A percentile compares a stretch with the other conserved stretches of the same genome.
These are phyloP conservation scores for Punica granatum DNA, from an alignment of 345 rosid genomes.

Conservation along the genomic window DNA sequence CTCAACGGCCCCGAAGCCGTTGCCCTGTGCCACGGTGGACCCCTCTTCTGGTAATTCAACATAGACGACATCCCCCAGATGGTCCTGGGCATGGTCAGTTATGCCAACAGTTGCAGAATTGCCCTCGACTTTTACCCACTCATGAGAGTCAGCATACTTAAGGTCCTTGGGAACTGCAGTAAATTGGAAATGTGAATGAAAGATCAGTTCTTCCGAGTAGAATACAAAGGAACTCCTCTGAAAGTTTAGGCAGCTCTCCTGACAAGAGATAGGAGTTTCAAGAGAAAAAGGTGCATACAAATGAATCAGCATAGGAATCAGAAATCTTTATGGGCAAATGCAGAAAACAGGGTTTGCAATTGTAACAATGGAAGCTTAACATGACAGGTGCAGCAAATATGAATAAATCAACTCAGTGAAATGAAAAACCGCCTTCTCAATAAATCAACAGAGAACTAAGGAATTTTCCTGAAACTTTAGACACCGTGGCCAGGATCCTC, in stretches of 20 bases:
- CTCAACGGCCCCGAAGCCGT: constrained; percentile 89
- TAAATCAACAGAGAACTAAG: not conserved
- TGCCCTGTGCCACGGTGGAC: constrained; percentile 50
- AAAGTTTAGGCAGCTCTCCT: not conserved
- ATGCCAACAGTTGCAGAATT: constrained; percentile 75
- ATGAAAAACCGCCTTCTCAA: too few species aligned
- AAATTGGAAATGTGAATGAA: not conserved
- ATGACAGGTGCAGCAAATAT: too few species aligned
- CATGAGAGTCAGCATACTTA: constrained; percentile 82
- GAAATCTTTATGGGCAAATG: not conserved
- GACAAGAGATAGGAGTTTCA: not conserved
- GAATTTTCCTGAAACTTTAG: too few species aligned
- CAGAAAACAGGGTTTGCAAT: too few species aligned
- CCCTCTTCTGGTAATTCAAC: constrained; percentile 90
- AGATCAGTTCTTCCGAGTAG: not conserved
- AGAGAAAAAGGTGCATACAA: not conserved
- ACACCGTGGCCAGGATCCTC: too few species aligned
- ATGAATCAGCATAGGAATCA: not conserved
- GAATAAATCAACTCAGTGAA: too few species aligned
- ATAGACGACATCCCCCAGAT: constrained; percentile 93
- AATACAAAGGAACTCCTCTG: not conserved
- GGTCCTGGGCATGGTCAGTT: constrained; percentile 97
- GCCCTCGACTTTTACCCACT: constrained; percentile 87
- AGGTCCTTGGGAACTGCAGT: constrained; percentile 67
- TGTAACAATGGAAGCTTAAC: too few species aligned